phyloP scores from a whole-genome alignment of 163 green algal genomes.

The Prototheca cutis region DNA sequence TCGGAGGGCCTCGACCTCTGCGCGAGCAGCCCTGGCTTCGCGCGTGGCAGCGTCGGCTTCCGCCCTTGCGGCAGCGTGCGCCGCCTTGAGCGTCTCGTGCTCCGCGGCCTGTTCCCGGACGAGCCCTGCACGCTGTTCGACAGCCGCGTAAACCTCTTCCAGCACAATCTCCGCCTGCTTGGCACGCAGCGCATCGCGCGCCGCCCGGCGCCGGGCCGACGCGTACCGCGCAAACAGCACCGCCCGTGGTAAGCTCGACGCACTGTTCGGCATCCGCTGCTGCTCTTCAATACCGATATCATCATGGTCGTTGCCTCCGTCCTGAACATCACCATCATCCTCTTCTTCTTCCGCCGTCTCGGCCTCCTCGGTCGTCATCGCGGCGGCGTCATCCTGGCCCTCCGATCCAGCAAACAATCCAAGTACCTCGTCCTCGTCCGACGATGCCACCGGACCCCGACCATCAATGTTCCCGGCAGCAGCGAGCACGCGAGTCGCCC shows the following conservation, averaged over 20 bases:
- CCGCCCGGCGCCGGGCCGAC: conserved; percentile 34
- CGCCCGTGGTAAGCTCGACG: too few species aligned
- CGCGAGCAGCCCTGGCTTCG: conserved; percentile 26
- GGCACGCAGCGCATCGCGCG: conserved; percentile 29
- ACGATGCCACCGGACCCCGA: too few species aligned
- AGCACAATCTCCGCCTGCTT: conserved; percentile 39
- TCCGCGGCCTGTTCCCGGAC: conserved; percentile 40
- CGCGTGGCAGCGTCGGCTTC: conserved; percentile 21
- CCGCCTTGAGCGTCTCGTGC: conserved; percentile 36
- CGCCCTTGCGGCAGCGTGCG: conserved; percentile 17
- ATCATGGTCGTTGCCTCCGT: too few species aligned
- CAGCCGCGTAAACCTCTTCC: conserved; percentile 38
- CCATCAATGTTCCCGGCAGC: conserved; percentile 23
- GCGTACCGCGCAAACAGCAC: conserved; percentile 48
- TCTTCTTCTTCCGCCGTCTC: too few species aligned
- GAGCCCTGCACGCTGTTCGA: conserved; percentile 40
- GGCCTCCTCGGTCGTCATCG: neutral
- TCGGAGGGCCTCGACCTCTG: conserved; percentile 9
- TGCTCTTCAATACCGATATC: too few species aligned
- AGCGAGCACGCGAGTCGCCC: conserved; percentile 22
- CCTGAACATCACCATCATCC: too few species aligned
- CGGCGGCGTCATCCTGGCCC: conserved; percentile 1
- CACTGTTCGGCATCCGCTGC: too few species aligned
- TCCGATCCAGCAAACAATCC: neutral
- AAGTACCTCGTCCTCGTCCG: neutral